Evolutionary conservation across 169 alveolate species (phyloP).

Genomic region (Theileria orientalis): DNA sequence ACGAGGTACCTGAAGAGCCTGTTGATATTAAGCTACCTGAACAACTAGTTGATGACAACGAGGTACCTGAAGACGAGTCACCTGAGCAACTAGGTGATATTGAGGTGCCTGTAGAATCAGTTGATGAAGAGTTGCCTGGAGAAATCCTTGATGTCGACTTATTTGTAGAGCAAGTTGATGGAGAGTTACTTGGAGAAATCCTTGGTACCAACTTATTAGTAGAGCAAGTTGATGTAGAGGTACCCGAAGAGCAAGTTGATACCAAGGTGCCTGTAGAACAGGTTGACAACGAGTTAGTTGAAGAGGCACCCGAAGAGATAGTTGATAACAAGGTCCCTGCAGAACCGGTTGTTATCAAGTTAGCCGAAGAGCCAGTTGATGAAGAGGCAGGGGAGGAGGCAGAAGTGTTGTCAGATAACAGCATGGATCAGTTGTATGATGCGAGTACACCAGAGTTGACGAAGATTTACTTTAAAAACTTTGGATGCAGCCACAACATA

Average conservation of each 20-base stretch:
- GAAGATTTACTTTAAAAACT: conserved; percentile 89
- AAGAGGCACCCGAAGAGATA: neutral
- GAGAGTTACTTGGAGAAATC: no score
- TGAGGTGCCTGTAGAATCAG: no score
- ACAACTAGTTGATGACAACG: no score
- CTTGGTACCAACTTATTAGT: neutral
- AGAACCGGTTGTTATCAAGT: no score
- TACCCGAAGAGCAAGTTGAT: neutral
- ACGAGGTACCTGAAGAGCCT: no score
- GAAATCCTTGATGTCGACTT: neutral
- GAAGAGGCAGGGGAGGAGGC: no score
- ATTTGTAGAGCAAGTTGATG: neutral
- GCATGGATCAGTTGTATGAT: neutral
- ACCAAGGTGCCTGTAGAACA: neutral
- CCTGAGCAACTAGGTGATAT: no score
- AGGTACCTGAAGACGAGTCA: no score
- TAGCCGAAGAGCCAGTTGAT: no score
- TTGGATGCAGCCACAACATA: conserved; percentile 98
- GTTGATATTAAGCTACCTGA: no score
- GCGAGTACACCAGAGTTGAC: conserved; percentile 81
- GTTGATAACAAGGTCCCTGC: neutral
- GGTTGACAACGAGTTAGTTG: neutral
- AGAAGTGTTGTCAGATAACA: no score
- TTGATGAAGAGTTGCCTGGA: neutral
- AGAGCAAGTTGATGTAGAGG: neutral